Base-by-base conservation (phyloP, 306 rosid species). In the Quercus wislizeni region DNA sequence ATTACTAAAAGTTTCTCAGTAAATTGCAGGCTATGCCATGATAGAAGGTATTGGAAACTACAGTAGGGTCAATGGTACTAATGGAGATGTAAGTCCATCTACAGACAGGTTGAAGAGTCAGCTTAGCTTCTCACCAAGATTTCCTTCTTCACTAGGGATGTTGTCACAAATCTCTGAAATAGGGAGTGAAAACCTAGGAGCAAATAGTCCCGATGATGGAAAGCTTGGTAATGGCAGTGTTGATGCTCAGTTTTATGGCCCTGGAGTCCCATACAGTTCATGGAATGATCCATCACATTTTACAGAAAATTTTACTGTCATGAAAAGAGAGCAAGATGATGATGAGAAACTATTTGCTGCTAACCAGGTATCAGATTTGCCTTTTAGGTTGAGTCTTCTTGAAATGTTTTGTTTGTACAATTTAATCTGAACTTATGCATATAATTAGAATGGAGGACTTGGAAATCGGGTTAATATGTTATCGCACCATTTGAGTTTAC, bases 401-500 rank as follows among this genome's bases (percentile, higher is more conserved):
- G 41, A 20, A 58, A 25, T 85, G 35, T 65, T 74, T 59, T 74
- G 52, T 78, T 68, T 54, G 20, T 54, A 77, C 46, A 20, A 28
- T 20, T 69, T 56, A 46, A 57, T 76, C 55, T 28, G 8, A 70
- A 38, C 28, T 6, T n/a, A 76, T 61, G 73, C 20, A 81, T 41
- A 1, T 79, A 30, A 64, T 78, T 82, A 94, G 97, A 87, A 77
- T 28, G 95, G 86, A 67, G 97, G 88, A 73, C 62, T 77, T 4
- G 93, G 85, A 79, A 88, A 83, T 76, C 97, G 85, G 75, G 83
- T 82, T 83, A 91, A 82, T 31, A 7, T 83, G 10, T 80, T 94
- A 59, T 82, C 97, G 18, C 97, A 88, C 78, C 97, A 91, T 79
- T 81, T 90, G 91, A 92, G 97, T 82, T 87, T 92, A 78, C 97